Conservation (phyloP, 2,329 filamentous ascomycete species). For the Xylaria digitata region DNA sequence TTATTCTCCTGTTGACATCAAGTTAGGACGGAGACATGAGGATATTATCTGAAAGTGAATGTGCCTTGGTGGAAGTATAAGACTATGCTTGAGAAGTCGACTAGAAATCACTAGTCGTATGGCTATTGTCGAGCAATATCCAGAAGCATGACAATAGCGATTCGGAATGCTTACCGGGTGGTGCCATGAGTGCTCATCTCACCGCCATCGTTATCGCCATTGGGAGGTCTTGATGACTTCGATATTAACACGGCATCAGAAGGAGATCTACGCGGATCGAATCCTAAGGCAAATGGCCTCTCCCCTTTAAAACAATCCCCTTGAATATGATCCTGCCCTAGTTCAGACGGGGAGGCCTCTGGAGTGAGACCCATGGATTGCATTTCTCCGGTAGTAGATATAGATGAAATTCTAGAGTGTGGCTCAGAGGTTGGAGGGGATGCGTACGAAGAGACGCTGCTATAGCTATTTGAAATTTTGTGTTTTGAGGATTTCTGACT, state of each 20-base stretch:
- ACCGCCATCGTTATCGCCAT: conserved; percentile 13
- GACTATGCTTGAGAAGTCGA: background rate
- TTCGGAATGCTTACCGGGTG: conserved; percentile 39
- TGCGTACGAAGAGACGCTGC: conserved; percentile 63
- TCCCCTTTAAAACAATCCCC: conserved; percentile 31
- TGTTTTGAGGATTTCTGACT: conserved; percentile 55
- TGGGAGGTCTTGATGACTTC: conserved; percentile 38
- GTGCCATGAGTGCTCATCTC: conserved; percentile 39
- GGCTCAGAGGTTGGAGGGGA: conserved; percentile 59
- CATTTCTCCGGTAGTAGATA: conserved; percentile 61
- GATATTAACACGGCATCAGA: conserved; percentile 51
- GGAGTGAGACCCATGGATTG: conserved; percentile 51
- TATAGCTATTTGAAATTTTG: conserved; percentile 63
- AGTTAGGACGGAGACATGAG: conserved; percentile 10
- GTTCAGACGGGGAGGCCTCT: conserved; percentile 55
- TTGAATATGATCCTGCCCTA: too few species aligned
- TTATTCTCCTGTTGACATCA: conserved; percentile 33
- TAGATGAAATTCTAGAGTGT: conserved; percentile 66
- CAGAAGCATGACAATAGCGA: background rate
- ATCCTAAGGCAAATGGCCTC: conserved; percentile 31
- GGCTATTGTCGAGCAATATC: background rate
- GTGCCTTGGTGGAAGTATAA: too few species aligned
- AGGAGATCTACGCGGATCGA: conserved; percentile 43
- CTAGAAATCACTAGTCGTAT: too few species aligned
- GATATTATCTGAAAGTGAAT: too few species aligned